Evolutionary conservation across 176 grass and related monocot species (phyloP).

Genomic region (Hsuehochloa calcarea): DNA sequence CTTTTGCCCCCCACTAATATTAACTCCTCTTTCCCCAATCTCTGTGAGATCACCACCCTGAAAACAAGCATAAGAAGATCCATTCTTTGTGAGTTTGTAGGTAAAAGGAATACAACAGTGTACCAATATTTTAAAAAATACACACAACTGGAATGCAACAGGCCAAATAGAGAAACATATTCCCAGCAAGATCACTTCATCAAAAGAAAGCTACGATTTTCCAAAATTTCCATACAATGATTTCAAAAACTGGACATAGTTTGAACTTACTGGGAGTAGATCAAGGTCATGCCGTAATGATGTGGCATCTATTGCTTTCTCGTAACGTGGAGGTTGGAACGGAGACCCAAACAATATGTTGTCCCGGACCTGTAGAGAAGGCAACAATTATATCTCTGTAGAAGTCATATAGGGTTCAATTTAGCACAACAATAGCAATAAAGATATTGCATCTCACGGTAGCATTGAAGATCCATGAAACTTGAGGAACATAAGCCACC

Average conservation of each 20-base stretch:
- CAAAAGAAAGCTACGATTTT: constrained; percentile 6
- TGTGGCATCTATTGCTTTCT: constrained; percentile 75
- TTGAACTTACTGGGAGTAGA: constrained; percentile 71
- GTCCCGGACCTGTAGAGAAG: constrained; percentile 68
- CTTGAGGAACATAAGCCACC: constrained; percentile 98
- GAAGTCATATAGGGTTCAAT: constrained; percentile 3
- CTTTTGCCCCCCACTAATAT: constrained; percentile 97
- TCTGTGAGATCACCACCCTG: constrained; percentile 97
- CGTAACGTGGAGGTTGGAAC: constrained; percentile 69
- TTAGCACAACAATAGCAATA: not conserved
- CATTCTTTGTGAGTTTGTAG: constrained; percentile 2
- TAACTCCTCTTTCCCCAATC: constrained; percentile 99
- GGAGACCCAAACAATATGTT: constrained; percentile 98
- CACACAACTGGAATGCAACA: not conserved
- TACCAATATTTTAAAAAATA: not conserved
- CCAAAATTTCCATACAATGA: not conserved
- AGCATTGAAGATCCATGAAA: constrained; percentile 99
- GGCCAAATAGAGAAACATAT: not conserved
- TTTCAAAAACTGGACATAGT: constrained; percentile 4
- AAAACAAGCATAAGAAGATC: constrained; percentile 37
- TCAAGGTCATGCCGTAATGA: constrained; percentile 85
- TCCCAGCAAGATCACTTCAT: not conserved
- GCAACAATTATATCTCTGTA: constrained; percentile 14
- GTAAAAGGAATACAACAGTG: constrained; percentile 3
- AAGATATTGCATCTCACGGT: constrained; percentile 60